A percentile compares a stretch with the other conserved stretches of the same genome.
phyloP scores from a whole-genome alignment of 495 filamentous ascomycete species.

The Penicillium taxi region DNA sequence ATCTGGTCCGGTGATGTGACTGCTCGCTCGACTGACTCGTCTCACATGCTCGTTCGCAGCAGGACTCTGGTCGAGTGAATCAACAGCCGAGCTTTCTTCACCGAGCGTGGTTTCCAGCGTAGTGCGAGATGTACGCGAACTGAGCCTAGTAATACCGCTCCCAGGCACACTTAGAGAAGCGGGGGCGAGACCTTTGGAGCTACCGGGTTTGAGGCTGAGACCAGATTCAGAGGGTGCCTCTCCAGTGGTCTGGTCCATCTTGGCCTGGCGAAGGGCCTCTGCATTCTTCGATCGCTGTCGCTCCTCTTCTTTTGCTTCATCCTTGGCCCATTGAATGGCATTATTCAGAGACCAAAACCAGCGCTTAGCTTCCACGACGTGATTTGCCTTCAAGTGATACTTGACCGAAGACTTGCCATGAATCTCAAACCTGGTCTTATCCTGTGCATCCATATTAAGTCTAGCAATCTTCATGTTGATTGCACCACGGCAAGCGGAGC shows the following conservation, averaged over 20 bases:
- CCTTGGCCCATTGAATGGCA: slow-evolving; percentile 95
- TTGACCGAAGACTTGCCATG: slow-evolving; percentile 98
- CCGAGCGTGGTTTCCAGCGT: slow-evolving; percentile 38
- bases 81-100: slow-evolving; percentile 52
- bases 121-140: slow-evolving; percentile 41
- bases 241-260: slow-evolving; percentile 50
- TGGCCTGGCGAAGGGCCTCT: slow-evolving; percentile 69
- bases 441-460: slow-evolving; percentile 89
- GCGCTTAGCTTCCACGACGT: slow-evolving; percentile 54
- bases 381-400: slow-evolving; percentile 93
- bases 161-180: slow-evolving; percentile 27
- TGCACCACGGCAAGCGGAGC: slow-evolving; percentile 75
- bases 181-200: slow-evolving; percentile 29
- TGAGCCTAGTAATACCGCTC: slow-evolving; percentile 34
- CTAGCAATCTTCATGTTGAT: slow-evolving; percentile 98
- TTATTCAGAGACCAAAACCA: slow-evolving; percentile 99
- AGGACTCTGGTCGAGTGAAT: slow-evolving; percentile 51
- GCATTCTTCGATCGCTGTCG: slow-evolving; percentile 61
- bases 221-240: slow-evolving; percentile 29
- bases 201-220: slow-evolving; percentile 26
- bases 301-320: slow-evolving; percentile 88
- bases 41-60: slow-evolving; percentile 46
- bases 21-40: slow-evolving; percentile 38
- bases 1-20: slow-evolving; percentile 40
- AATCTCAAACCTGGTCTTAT: slow-evolving; percentile 96